Percentiles rank a stretch among this genome's conserved stretches.
phyloP scores from a whole-genome alignment of 768 basidiomycete genomes.

The Trametes villosa region DNA sequence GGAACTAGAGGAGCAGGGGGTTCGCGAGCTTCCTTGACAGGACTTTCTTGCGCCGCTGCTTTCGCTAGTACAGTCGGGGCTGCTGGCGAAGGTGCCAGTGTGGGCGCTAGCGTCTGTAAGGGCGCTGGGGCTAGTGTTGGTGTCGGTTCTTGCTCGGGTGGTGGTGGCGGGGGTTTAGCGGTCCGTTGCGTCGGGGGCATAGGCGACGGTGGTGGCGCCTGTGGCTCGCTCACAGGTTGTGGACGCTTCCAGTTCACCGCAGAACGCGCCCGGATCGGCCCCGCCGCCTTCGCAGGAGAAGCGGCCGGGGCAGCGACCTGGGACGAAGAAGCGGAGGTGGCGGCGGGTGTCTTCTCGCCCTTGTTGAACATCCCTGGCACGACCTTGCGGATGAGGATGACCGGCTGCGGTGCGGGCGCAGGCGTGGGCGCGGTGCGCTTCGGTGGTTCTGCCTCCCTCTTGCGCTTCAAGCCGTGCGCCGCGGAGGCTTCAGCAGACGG shows the following conservation, averaged over 20 bases:
- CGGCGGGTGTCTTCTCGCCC: background rate
- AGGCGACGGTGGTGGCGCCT: background rate
- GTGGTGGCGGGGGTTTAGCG: background rate
- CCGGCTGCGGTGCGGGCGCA: conserved; percentile 31
- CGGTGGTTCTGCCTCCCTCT: conserved; percentile 33
- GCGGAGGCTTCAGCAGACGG: conserved; percentile 1
- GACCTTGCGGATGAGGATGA: conserved; percentile 42
- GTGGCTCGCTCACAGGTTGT: conserved; percentile 10
- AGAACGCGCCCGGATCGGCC: conserved; percentile 44
- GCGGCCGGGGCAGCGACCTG: background rate
- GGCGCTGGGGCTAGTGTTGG: background rate
- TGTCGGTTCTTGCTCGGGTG: background rate
- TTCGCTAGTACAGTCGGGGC: background rate
- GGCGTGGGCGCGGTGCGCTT: conserved; percentile 28
- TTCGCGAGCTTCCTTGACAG: background rate
- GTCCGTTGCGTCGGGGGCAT: background rate
- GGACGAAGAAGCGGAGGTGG: conserved; percentile 1
- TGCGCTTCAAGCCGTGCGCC: conserved; percentile 34
- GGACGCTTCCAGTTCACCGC: conserved; percentile 41
- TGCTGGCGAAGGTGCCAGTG: background rate
- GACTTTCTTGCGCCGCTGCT: background rate
- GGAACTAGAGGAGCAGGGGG: background rate
- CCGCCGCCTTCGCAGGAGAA: conserved; percentile 22
- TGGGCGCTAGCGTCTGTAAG: too few species aligned
- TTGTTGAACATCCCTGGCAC: conserved; percentile 39